Evolutionary conservation across 305 asterid species (phyloP).

Genomic region (Fraxinus nigra): DNA sequence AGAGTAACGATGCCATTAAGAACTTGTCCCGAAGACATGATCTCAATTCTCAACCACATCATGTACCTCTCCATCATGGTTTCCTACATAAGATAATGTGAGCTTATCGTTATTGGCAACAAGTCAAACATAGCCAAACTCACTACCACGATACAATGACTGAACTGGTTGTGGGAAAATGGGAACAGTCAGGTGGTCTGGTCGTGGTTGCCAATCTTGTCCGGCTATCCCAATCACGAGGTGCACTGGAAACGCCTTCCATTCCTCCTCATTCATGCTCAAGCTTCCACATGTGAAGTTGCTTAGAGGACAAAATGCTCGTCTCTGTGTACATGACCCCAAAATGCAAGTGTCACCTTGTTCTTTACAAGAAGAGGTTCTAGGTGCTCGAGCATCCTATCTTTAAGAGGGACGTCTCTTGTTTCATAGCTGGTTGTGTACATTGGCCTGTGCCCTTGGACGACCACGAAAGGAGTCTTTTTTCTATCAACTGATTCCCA

Average conservation of each 20-base stretch:
- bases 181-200: conserved; percentile 50
- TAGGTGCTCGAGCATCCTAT: conserved; percentile 51
- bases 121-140: conserved; percentile 77
- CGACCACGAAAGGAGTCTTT: conserved; percentile 65
- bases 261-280: conserved; percentile 37
- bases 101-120: conserved; percentile 59
- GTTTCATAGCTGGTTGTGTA: conserved; percentile 75
- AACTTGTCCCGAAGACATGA: conserved; percentile 65
- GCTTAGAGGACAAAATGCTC: conserved; percentile 77
- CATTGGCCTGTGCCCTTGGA: conserved; percentile 98
- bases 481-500: conserved; percentile 50
- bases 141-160: conserved; percentile 73
- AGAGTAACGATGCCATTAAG: conserved; percentile 38
- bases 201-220: conserved; percentile 89
- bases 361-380: conserved; percentile 76
- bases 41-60: conserved; percentile 80
- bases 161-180: conserved; percentile 70
- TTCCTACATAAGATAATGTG: conserved; percentile 64
- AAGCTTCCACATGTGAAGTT: conserved; percentile 73
- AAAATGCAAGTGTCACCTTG: conserved; percentile 66
- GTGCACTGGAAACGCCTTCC: conserved; percentile 61
- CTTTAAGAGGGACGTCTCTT: conserved; percentile 53
- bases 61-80: conserved; percentile 83
- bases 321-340: conserved; percentile 90
- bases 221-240: conserved; percentile 90